Percentiles rank a stretch among this genome's conserved stretches.
Conservation (phyloP, 2,329 filamentous ascomycete species). For the Elsinoe fawcettii region DNA sequence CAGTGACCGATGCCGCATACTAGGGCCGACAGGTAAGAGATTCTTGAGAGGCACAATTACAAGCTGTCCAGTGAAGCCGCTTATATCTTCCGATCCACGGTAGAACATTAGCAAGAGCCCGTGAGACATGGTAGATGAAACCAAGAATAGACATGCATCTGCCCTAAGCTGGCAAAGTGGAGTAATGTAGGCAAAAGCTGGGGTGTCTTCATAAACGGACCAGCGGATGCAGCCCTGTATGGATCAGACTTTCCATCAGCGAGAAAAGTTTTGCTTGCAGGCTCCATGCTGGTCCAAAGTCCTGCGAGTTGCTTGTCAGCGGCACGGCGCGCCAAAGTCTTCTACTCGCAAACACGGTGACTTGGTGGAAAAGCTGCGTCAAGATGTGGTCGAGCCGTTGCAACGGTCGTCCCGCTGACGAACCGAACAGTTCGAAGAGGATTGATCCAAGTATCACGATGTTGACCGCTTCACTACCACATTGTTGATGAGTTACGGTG, state of each 20-base stretch:
- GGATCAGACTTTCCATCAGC: neutral
- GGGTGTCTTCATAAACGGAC: neutral
- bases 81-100: neutral
- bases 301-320: too few species aligned
- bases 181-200: neutral
- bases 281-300: neutral
- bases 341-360: neutral
- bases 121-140: neutral
- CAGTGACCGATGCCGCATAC: neutral
- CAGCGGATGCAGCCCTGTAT: slow-evolving; percentile 5
- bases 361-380: neutral
- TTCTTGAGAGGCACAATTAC: neutral
- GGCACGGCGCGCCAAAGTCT: neutral
- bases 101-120: neutral
- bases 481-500: neutral
- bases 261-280: neutral
- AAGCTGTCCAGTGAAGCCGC: neutral
- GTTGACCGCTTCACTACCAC: neutral
- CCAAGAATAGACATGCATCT: neutral
- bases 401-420: neutral
- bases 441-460: neutral
- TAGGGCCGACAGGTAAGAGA: neutral
- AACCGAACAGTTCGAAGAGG: neutral
- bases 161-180: neutral
- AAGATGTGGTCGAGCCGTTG: neutral